Conservation (phyloP, 192 early-diverging fungal species). For the Haplosporangium gracile region DNA sequence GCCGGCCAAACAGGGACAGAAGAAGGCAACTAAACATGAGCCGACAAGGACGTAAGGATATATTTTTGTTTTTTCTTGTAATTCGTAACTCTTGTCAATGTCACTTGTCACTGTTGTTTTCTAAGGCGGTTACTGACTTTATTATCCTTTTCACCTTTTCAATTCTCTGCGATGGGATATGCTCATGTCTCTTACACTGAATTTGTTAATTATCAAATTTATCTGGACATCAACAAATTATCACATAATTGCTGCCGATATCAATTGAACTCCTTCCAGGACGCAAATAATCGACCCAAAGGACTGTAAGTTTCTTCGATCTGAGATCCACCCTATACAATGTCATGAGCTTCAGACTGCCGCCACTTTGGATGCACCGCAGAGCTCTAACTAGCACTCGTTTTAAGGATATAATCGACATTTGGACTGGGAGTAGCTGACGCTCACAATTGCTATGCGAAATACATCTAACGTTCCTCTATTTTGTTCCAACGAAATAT, state of each 20-base stretch:
- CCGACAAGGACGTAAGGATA: constrained; percentile 39
- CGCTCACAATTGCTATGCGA: constrained; percentile 17
- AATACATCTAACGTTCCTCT: not conserved
- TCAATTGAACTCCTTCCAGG: not conserved
- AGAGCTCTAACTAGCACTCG: not conserved
- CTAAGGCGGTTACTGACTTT: not conserved
- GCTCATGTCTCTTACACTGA: not conserved
- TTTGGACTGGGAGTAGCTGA: not conserved
- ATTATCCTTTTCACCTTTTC: not conserved
- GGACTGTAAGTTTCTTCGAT: constrained; percentile 30
- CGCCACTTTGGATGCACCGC: no score
- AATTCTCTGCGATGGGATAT: not conserved
- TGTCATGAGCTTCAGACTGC: not conserved
- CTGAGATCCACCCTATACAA: not conserved
- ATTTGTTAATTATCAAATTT: not conserved
- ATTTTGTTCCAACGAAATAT: not conserved
- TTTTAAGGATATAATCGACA: not conserved
- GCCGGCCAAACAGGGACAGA: constrained; percentile 30
- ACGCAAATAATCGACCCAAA: constrained; percentile 41
- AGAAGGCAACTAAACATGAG: constrained; percentile 43
- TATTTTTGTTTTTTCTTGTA: not conserved
- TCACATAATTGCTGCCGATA: not conserved
- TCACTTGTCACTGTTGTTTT: not conserved
- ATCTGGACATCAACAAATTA: not conserved
- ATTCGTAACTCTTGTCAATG: not conserved